Base-by-base conservation (phyloP, 2,329 filamentous ascomycete genomes). In the Bertia moriformis region DNA sequence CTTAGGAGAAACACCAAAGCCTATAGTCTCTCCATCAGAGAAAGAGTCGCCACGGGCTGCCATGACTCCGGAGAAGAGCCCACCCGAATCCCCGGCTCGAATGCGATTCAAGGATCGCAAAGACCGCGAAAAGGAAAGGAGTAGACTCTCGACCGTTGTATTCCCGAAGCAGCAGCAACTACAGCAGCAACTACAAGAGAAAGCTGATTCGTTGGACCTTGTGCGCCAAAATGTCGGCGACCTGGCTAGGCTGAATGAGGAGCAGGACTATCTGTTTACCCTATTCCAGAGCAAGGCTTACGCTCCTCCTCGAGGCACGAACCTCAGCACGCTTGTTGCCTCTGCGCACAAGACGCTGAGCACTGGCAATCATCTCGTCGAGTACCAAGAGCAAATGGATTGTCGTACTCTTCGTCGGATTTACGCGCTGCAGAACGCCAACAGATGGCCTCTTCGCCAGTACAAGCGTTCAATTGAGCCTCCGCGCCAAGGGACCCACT, bases 381-480 rank as follows among this genome's bases (percentile, higher is more conserved):
- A 35, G 17, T 35, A 35, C 15, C 32, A 35, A 17, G 32, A 35
- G 15, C 15, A 10, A 12, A 35, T 35, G 56, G 85, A 93, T 39
- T 91, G 85, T 50, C 80, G 85, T 41, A 83, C 94, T 19, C 59
- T 96, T 3, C 78, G 86, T 41, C 71, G 86, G 13, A 86, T 98
- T 2, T 94, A 95, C 53, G 78, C 89, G 44, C 65, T 96, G 18
- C 91, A 98, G 52, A 86, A 89, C 51, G 77, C 81, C 20, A 87
- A 93, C 48, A 82, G 89, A 50, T 96, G 91, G 89, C 91, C 88
- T 4, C 60, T 98, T 37, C 73, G 89, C 39, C 91, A 98, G 52
- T 77, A 88, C 33, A 85, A 93, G 52, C 81, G 87, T 41, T 83
- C 78, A 29, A 69, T 78, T 2, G 91, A 98, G 56, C 88, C 89